Base-by-base conservation (phyloP, 2,329 filamentous ascomycete genomes). In the Cyanodermella asteris region DNA sequence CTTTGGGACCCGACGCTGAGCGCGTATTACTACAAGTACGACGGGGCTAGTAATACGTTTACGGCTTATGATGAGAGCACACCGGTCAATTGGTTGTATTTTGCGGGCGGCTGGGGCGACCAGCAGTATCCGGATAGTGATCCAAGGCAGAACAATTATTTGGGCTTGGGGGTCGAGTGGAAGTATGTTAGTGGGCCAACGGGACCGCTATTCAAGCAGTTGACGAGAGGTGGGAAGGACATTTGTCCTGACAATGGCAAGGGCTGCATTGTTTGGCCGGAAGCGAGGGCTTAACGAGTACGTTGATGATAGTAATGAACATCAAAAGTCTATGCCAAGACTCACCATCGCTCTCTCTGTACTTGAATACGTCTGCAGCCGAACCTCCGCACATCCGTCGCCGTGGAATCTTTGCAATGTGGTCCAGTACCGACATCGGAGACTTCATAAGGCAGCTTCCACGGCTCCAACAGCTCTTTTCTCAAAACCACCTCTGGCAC, bases 61-160 rank as follows among this genome's bases (percentile, higher is more conserved):
- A 43, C 48, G 4, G 38, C 61, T 3, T 61, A 59, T 27, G 50
- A 54, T 25, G 24, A 34, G 6, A 34, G 32, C 6, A 49, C 45
- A 21, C 64, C 68, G 1, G 46, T 59, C 3, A 51, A 50, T 9
- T 72, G 58, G 48, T 47, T 73, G 31, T 38, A 55, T 19, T 74
- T 58, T 38, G 46, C 44, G 16, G 69, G 68, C 0, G 45, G 47
- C 18, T 74, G 68, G 68, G 69, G 69, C 3, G 67, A 73, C 35
- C 42, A 62, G 31, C 52, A 63, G 36, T 64, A 69, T 28, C 55
- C 58, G 0, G 45, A 50, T 3, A 58, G 60, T 25, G 55, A 64
- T 18, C 24, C 24, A 14, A 32, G 29, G 26, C 32, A 34, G 20
- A 27, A 30, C 16, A 28, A 34, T 21, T 21, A 32, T 18, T 19